Base-by-base conservation (phyloP, 164 flowering plant species). In the Taxillus chinensis region DNA sequence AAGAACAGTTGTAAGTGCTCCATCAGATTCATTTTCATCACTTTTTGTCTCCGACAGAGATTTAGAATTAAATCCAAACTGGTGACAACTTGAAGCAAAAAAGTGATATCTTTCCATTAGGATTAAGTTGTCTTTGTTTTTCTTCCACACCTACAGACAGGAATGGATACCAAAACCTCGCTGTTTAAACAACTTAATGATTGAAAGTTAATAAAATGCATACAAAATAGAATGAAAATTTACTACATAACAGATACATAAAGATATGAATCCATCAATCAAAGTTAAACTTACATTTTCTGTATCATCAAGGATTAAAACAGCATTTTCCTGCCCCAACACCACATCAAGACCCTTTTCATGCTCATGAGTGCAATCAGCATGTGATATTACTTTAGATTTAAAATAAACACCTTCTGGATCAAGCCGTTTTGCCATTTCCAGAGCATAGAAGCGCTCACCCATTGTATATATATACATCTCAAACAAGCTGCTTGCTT, bases 391-490 rank as follows among this genome's bases (percentile, higher is more conserved):
- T 15, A 92, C 83, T 68, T 75, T 80, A 16, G 73, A 71, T 64
- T 62, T 45, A 66, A 91, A 91, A 73, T 89, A 89, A 16, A 75
- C 70, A 51, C 61, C 62, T 61, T 57, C 66, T 9, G 98, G 98
- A 55, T 89, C 98, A 53, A 92, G 87, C 16, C 89, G 69, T 57
- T 71, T 78, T 56, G 89, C 91, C 84, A 87, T 89, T 75, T 82
- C 83, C 49, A 73, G 41, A 5, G 98, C 98, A 75, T 92, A 92
- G 0, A 77, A 57, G 8, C 85, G 79, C 39, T 86, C 88, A 41
- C 85, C 96, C 95, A 87, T 87, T 0, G 98, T 89, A 68, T 87
- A 87, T 39, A 92, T 76, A 63, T 82, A 84, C 92, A 92, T 82
- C 72, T 92, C 95, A 62, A 79, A 89, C 92, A 89, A 73, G 37